These are phyloP conservation scores for Scolecobasidium constrictum DNA, from an alignment of 2,329 filamentous ascomycete species.

Conservation along the genomic window DNA sequence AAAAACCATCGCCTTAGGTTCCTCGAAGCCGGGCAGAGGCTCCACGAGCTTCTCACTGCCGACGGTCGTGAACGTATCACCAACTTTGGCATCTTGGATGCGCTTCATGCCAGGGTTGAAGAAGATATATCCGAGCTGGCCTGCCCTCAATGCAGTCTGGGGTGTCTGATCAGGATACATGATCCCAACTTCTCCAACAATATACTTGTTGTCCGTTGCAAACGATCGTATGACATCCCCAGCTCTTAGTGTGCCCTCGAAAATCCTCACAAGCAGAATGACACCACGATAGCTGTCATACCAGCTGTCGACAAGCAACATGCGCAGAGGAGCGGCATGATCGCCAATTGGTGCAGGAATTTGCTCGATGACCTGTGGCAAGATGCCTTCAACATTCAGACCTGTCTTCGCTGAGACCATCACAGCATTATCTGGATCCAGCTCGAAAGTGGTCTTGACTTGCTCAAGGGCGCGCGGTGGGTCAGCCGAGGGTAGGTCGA, in stretches of 20 bases:
- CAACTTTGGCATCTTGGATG: slow-evolving; percentile 89
- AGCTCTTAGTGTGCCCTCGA: slow-evolving; percentile 72
- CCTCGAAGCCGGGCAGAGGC: slow-evolving; percentile 83
- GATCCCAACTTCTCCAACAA: slow-evolving; percentile 90
- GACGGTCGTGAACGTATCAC: slow-evolving; percentile 83
- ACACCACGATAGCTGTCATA: slow-evolving; percentile 95
- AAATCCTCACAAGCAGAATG: slow-evolving; percentile 79
- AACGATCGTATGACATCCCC: slow-evolving; percentile 84
- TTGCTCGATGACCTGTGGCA: slow-evolving; percentile 75
- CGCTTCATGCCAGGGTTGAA: slow-evolving; percentile 99
- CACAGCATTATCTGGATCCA: slow-evolving; percentile 64
- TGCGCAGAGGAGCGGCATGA: slow-evolving; percentile 58
- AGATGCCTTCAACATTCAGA: slow-evolving; percentile 68
- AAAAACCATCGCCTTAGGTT: slow-evolving; percentile 98
- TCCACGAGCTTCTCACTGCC: slow-evolving; percentile 67
- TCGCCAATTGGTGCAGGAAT: slow-evolving; percentile 76
- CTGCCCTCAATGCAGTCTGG: slow-evolving; percentile 69
- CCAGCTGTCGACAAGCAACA: slow-evolving; percentile 95
- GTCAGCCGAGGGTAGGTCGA: slow-evolving; percentile 85
- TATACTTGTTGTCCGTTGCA: slow-evolving; percentile 81
- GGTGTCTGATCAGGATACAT: slow-evolving; percentile 85
- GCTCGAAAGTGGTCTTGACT: slow-evolving; percentile 75
- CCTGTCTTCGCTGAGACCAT: slow-evolving; percentile 91
- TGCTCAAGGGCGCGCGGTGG: slow-evolving; percentile 77
- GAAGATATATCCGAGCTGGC: slow-evolving; percentile 91